phyloP scores from a whole-genome alignment of 805 yeast species.

The Suhomyces kilbournensis region DNA sequence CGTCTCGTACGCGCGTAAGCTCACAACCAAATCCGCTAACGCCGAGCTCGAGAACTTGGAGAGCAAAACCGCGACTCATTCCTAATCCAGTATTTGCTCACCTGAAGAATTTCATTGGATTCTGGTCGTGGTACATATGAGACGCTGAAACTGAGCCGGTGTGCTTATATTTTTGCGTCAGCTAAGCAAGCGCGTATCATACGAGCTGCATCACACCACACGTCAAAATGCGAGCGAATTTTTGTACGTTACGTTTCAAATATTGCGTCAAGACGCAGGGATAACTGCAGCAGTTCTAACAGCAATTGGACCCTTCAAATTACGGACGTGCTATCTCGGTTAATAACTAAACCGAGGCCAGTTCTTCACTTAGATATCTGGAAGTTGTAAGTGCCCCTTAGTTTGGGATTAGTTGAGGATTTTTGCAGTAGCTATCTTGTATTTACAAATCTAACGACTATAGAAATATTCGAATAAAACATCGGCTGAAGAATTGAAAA shows the following conservation, averaged over 20 bases:
- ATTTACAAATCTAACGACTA: not conserved
- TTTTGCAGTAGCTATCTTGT: not conserved
- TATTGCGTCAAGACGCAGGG: not conserved
- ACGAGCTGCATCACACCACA: not conserved
- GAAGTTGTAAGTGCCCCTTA: not conserved
- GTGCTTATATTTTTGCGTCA: not conserved
- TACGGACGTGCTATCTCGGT: not conserved
- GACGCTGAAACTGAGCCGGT: not conserved
- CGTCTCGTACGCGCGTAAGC: not conserved
- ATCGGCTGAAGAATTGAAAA: not conserved
- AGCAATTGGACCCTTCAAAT: not conserved
- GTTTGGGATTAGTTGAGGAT: not conserved
- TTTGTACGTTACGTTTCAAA: not conserved
- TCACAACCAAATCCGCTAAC: not conserved
- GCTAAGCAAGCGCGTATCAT: not conserved
- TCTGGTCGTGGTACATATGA: not conserved
- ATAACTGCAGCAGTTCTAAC: not conserved
- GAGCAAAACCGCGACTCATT: not conserved
- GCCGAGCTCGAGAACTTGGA: not conserved
- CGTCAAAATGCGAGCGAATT: not conserved
- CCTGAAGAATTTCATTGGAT: not conserved
- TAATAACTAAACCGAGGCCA: not conserved
- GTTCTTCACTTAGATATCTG: not conserved
- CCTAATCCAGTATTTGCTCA: not conserved
- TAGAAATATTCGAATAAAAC: not conserved